Evolutionary conservation across 108 stramenopile species (phyloP).

Genomic region (Aurantiochytrium sp.): DNA sequence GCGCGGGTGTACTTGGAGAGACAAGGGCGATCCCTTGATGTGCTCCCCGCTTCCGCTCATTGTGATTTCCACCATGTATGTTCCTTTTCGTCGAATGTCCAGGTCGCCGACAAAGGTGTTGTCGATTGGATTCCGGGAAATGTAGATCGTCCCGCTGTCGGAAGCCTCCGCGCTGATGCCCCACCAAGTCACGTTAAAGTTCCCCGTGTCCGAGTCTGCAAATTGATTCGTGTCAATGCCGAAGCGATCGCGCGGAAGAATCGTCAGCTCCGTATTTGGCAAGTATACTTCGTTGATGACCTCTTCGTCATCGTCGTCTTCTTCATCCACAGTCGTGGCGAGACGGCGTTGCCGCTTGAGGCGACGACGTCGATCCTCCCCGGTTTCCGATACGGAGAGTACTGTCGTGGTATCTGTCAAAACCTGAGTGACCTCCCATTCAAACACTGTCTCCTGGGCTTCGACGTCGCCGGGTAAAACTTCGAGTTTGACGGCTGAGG

Average conservation of each 20-base stretch:
- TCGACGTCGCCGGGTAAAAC: background rate
- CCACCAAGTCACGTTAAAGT: background rate
- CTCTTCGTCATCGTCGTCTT: background rate
- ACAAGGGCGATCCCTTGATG: background rate
- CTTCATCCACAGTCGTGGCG: no score
- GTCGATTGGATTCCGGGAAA: background rate
- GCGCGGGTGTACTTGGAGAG: background rate
- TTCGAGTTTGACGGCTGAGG: background rate
- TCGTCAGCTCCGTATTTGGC: background rate
- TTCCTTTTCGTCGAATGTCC: background rate
- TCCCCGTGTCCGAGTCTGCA: background rate
- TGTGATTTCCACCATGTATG: background rate
- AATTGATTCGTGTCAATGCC: background rate
- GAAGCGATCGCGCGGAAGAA: background rate
- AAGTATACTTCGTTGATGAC: background rate
- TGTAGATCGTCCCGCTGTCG: background rate
- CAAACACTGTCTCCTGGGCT: background rate
- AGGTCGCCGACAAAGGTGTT: background rate
- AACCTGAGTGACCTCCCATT: background rate
- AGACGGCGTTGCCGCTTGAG: no score
- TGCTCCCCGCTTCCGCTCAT: background rate
- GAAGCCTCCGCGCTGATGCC: background rate
- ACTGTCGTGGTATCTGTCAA: background rate
- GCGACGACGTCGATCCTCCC: no score
- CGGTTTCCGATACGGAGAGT: no score